Evolutionary conservation across 148 eudicot genomes (phyloP), one percentile per base, ranked within the genome.

Genomic region (Simmondsia chinensis): DNA sequence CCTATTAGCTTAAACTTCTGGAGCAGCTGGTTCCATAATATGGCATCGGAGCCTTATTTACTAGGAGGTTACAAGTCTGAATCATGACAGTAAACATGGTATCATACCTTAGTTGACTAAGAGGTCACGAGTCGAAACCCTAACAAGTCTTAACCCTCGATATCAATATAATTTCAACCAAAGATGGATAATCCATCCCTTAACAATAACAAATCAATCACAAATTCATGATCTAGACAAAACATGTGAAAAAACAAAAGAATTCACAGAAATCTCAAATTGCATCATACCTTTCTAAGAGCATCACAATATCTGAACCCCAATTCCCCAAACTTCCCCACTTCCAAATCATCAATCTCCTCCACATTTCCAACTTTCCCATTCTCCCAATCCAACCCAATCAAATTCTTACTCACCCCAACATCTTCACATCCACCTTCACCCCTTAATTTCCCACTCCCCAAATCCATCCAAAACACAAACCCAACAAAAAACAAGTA

Each of bases 401-500:
- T 44, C 42, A 48, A 35, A 48, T 43, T 46, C 30, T 33, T 52
- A 2, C 30, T 50, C 18, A 6, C 62, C 16, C 69, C 80, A 36
- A 65, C 59, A 53, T 67, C 51, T 41, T 27, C 52, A 42, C 42
- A 32, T 42, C 63, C 70, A 39, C 12, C 42, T 13, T 60, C 43
- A 43, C 50, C 47, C 34, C 20, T 60, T 48, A 61, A 20, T 35
- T 41, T 54, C 42, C 60, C 68, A 39, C 43, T 54, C 19, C 94
- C 85, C 44, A 82, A 74, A 79, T 91, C 99, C 95, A 91, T 86
- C 80, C 83, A 91, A 70, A 91, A 82, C 64, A 91, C 99, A 72
- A 91, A 33, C 51, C 83, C 97, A 51, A 91, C 94, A 59, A 91
- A 91, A 22, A 82, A 79, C 46, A 91, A 14, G 46, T 82, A 91